Evolutionary conservation across 352 stramenopile genomes (phyloP).

Genomic region (Pythium aquatile): DNA sequence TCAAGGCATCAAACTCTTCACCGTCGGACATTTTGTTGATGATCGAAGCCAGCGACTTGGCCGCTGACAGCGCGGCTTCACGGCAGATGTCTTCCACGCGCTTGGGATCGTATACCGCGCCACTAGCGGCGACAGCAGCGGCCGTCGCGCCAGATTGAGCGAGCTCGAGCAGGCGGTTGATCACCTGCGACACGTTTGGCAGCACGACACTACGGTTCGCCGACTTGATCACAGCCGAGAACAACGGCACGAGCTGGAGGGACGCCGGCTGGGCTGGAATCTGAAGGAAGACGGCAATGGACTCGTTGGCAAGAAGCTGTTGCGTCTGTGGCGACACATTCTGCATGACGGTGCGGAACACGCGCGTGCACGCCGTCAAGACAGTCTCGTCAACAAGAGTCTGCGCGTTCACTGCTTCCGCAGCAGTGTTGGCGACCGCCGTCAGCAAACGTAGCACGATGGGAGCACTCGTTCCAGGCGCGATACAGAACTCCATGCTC

Average conservation of each 20-base stretch:
- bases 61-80: slow-evolving; percentile 57
- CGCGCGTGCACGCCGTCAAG: slow-evolving; percentile 49
- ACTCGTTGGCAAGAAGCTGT: slow-evolving; percentile 54
- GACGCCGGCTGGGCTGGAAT: slow-evolving; percentile 37
- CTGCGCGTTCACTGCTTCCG: slow-evolving; percentile 31
- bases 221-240: slow-evolving; percentile 79
- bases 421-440: slow-evolving; percentile 59
- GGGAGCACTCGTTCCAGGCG: slow-evolving; percentile 22
- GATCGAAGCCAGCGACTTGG: slow-evolving; percentile 80
- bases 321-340: slow-evolving; percentile 63
- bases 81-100: slow-evolving; percentile 42
- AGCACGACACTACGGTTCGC: slow-evolving; percentile 55
- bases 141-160: slow-evolving; percentile 40
- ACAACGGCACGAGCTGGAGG: slow-evolving; percentile 73
- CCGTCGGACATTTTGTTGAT: slow-evolving; percentile 88
- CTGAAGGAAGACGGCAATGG: slow-evolving; percentile 59
- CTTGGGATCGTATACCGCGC: slow-evolving; percentile 8
- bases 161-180: slow-evolving; percentile 77
- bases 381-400: slow-evolving; percentile 39
- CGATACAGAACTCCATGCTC: slow-evolving; percentile 83
- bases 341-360: slow-evolving; percentile 79
- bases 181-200: slow-evolving; percentile 60
- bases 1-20: slow-evolving; percentile 73
- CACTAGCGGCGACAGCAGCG: slow-evolving; percentile 11
- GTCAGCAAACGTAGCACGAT: slow-evolving; percentile 69